phyloP scores from a whole-genome alignment of 768 basidiomycete genomes.

The Infundibulicybe gibba region DNA sequence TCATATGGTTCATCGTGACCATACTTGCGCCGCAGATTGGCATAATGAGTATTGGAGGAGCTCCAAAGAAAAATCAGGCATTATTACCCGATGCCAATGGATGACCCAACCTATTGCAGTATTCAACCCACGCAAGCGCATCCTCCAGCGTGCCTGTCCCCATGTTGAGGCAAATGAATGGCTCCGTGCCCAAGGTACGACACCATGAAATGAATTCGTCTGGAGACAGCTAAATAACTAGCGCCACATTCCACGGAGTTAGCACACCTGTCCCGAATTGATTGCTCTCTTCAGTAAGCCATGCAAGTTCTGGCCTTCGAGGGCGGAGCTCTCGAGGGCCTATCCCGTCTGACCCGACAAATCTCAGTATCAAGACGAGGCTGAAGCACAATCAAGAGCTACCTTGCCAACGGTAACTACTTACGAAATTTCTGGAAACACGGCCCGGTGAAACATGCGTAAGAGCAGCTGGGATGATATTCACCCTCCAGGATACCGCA shows the following conservation, averaged over 20 bases:
- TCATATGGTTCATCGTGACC: constrained; percentile 53
- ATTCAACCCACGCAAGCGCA: constrained; percentile 58
- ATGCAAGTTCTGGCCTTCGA: constrained; percentile 56
- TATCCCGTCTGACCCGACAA: constrained; percentile 36
- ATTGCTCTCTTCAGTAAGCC: constrained; percentile 58
- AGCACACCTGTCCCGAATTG: constrained; percentile 49
- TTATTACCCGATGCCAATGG: not conserved
- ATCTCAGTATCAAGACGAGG: not conserved
- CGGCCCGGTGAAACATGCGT: not conserved
- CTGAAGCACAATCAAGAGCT: not conserved
- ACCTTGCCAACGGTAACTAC: constrained; percentile 55
- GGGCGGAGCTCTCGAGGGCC: constrained; percentile 47
- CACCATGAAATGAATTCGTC: constrained; percentile 58
- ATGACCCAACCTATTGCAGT: constrained; percentile 48
- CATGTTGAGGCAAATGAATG: constrained; percentile 62
- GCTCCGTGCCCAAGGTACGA: constrained; percentile 45
- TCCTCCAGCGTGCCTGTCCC: constrained; percentile 61
- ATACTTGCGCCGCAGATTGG: constrained; percentile 54
- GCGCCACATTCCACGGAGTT: not conserved
- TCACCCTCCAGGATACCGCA: constrained; percentile 52
- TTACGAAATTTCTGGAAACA: constrained; percentile 41
- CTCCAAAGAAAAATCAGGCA: constrained; percentile 17
- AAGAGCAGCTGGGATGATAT: constrained; percentile 5
- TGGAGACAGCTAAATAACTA: not conserved
- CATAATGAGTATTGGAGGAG: constrained; percentile 42